Percentiles rank a stretch among this genome's conserved stretches.
These are phyloP conservation scores for Xerophyta viscosa DNA, from an alignment of 106 monocot species.

Conservation along the genomic window DNA sequence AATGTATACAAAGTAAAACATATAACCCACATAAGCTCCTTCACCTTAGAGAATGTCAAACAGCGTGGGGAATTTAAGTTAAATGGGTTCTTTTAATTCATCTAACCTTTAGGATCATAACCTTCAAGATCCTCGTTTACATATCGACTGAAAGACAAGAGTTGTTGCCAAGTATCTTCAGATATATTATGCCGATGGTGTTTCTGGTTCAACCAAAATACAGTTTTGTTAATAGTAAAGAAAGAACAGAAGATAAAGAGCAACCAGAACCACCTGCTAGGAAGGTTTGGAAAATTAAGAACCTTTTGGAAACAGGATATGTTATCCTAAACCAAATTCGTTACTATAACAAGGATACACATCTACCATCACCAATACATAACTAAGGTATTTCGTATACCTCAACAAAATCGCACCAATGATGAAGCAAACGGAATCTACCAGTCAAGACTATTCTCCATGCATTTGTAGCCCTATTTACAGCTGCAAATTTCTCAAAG, in stretches of 20 bases:
- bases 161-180: conserved; percentile 86
- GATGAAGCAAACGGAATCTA: conserved; percentile 68
- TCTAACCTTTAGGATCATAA: conserved; percentile 80
- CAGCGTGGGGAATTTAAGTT: too few relatives aligned
- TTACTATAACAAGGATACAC: too few relatives aligned
- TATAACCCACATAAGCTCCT: too few relatives aligned
- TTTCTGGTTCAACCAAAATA: conserved; percentile 27
- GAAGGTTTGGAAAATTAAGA: background rate
- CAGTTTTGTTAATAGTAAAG: background rate
- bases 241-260: too few relatives aligned
- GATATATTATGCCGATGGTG: conserved; percentile 80
- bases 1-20: too few relatives aligned
- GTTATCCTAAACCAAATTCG: too few relatives aligned
- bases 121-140: conserved; percentile 88
- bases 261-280: too few relatives aligned
- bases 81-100: too few relatives aligned
- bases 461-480: conserved; percentile 55
- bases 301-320: background rate
- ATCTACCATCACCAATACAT: too few relatives aligned
- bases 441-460: conserved; percentile 81
- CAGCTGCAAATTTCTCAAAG: conserved; percentile 42
- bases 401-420: conserved; percentile 87
- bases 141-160: conserved; percentile 80
- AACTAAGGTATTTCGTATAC: too few relatives aligned
- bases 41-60: too few relatives aligned